Conservation (phyloP, 345 rosid species). For the Euphorbia peplus region DNA sequence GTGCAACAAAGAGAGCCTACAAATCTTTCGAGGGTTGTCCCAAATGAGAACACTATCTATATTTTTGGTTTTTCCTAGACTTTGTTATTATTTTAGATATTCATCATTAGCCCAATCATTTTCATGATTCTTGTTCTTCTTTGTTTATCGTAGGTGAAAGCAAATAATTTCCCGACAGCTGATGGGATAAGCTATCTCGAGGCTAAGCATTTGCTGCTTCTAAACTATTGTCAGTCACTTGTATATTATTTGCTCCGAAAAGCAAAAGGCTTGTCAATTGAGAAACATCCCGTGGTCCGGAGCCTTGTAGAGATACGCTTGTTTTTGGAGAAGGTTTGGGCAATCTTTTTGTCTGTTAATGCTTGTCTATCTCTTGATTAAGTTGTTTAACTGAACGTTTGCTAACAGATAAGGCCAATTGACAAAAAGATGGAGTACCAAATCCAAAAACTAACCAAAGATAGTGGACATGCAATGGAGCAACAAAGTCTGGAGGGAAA, state of each 20-base stretch:
- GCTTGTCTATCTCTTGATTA: background rate
- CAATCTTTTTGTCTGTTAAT: background rate
- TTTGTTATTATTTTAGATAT: no score
- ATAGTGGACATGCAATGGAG: conserved; percentile 29
- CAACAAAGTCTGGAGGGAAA: conserved; percentile 34
- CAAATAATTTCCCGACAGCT: conserved; percentile 53
- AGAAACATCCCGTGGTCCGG: conserved; percentile 68
- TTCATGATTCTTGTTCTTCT: background rate
- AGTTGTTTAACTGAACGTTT: background rate
- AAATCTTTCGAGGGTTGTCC: no score
- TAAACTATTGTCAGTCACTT: conserved; percentile 78
- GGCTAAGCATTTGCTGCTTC: conserved; percentile 73
- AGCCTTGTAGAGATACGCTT: conserved; percentile 87
- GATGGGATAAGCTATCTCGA: conserved; percentile 94
- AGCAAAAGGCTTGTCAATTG: conserved; percentile 73
- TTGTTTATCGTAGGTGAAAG: conserved; percentile 56
- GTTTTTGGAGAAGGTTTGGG: conserved; percentile 78
- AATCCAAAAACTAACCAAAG: conserved; percentile 71
- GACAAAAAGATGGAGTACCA: conserved; percentile 92
- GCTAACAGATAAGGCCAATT: conserved; percentile 70
- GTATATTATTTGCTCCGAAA: conserved; percentile 78
- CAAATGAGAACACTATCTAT: no score
- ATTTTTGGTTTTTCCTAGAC: no score
- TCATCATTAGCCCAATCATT: background rate
- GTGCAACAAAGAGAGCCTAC: no score